These are phyloP conservation scores for Suillus hirtellus DNA, from an alignment of 768 basidiomycete species.

Conservation along the genomic window DNA sequence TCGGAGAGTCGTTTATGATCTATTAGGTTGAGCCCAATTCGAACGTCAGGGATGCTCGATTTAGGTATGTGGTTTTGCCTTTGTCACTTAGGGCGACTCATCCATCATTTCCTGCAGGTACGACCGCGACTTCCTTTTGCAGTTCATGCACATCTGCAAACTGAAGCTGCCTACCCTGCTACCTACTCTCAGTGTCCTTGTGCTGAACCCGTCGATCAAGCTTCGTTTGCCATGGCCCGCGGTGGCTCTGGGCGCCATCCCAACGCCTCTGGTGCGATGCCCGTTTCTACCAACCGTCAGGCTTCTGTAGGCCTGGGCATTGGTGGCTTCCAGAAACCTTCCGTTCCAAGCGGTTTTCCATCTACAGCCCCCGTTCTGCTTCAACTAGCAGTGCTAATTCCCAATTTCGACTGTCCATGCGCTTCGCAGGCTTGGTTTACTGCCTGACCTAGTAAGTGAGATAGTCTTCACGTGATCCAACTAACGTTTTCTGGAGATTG, in stretches of 20 bases:
- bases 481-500: constrained; percentile 60
- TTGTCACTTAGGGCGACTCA: not conserved
- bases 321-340: constrained; percentile 33
- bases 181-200: constrained; percentile 87
- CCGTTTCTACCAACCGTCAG: constrained; percentile 44
- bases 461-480: not conserved
- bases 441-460: constrained; percentile 80
- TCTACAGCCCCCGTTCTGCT: constrained; percentile 61
- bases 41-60: constrained; percentile 84
- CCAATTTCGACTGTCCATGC: constrained; percentile 80
- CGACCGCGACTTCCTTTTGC: constrained; percentile 94
- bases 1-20: no score
- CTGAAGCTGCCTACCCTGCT: constrained; percentile 93
- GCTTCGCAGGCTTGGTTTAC: constrained; percentile 85
- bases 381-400: constrained; percentile 51
- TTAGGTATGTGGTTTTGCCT: constrained; percentile 56
- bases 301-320: constrained; percentile 52
- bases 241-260: constrained; percentile 67
- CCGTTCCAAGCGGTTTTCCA: constrained; percentile 39
- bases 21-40: constrained; percentile 82
- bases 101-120: constrained; percentile 53
- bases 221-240: constrained; percentile 51
- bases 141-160: constrained; percentile 93
- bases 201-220: constrained; percentile 71
- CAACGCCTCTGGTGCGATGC: constrained; percentile 43